Base-by-base conservation (phyloP, 352 stramenopile species). In the Pythium sp. region DNA sequence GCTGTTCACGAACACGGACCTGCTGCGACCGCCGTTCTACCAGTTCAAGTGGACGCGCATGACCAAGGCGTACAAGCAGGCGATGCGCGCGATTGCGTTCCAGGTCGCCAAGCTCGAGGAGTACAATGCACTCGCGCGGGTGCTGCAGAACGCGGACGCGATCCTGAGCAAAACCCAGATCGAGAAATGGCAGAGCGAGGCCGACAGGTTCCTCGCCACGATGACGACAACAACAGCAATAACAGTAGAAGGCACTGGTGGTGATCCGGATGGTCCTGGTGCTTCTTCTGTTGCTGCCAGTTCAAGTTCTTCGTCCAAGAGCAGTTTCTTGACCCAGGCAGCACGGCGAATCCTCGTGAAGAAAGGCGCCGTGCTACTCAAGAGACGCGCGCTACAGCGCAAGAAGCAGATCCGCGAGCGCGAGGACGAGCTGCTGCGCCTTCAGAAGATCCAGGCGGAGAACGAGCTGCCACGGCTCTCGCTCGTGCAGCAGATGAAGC, bases 21-120 rank as follows among this genome's bases (percentile, higher is more conserved):
- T 92, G 30, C 60, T 89, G 53, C 74, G 77, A 0, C 57, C 71
- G 57, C 84, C 82, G 32, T 92, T 92, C 69, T 68, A 84, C 63
- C 63, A 73, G 3, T 74, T 89, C 63, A 75, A 78, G 18, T 93
- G 84, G 84, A 62, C 73, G 30, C 49, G 62, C 9, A 64, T 93
- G 46, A 78, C 67, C 0, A 77, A 76, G 24, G 84, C 81, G 5
- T 93, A 91, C 73, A 77, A 77, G 26, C 62, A 80, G 9, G 74
- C 64, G 26, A 57, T 89, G 58, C 69, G 69, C 43, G 76, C 66
- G 3, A 62, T 87, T 8, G 72, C 71, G 5, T 78, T 86, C 34
- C 76, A 86, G n/a, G 69, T 72, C 34, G 80, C 84, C 22, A 83
- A 82, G 66, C 74, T 93, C 34, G 82, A 93, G 22, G 76, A 79